phyloP scores from a whole-genome alignment of 371 early-diverging fungal genomes.

The Mortierella sp. region DNA sequence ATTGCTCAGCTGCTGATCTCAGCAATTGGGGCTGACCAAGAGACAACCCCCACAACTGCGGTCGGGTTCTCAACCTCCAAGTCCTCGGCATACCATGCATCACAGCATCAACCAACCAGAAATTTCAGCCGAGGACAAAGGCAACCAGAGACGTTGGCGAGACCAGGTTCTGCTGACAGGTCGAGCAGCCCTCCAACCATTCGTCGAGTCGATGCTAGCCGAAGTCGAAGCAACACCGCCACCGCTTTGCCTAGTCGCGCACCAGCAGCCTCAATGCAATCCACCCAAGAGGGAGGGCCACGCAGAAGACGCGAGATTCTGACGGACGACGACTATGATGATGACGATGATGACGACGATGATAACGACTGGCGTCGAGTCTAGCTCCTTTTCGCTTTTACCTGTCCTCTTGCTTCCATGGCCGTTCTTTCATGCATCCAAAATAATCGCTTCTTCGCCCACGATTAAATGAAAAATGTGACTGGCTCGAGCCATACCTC shows the following conservation, averaged over 20 bases:
- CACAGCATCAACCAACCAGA: neutral
- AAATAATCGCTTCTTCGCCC: neutral
- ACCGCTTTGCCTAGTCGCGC: neutral
- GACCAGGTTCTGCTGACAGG: neutral
- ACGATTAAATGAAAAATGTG: neutral
- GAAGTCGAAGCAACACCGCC: neutral
- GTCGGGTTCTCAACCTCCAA: neutral
- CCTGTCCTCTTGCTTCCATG: neutral
- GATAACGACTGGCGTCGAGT: conserved; percentile 14
- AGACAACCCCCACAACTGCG: neutral
- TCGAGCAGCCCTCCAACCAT: neutral
- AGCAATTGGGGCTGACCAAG: conserved; percentile 35
- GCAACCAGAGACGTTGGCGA: neutral
- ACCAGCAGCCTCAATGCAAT: neutral
- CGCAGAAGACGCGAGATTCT: conserved; percentile 12
- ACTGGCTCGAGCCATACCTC: neutral
- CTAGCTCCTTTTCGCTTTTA: neutral
- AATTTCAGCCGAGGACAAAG: neutral
- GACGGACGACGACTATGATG: conserved; percentile 33
- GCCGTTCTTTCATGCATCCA: neutral
- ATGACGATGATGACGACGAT: conserved; percentile 24
- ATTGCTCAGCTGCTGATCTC: conserved; percentile 38
- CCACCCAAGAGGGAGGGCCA: neutral
- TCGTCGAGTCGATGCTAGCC: neutral
- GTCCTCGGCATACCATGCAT: neutral